Conservation (phyloP, 1,284 basidiomycete species). For the Apiotrichum domesticum region DNA sequence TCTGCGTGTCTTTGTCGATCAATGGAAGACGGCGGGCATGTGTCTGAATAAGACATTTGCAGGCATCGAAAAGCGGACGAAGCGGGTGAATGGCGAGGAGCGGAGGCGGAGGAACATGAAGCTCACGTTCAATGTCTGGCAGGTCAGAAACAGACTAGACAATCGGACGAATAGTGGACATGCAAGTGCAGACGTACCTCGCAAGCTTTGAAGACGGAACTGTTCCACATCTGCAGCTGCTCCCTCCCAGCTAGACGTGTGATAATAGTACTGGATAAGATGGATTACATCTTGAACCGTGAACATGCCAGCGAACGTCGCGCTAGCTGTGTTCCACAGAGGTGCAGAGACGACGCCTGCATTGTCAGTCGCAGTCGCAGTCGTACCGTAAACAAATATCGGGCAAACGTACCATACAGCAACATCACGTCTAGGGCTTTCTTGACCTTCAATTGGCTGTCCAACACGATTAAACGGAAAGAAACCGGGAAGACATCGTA, state of each 20-base stretch:
- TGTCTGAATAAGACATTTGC: slow-evolving; percentile 84
- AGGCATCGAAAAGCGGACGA: slow-evolving; percentile 82
- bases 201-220: slow-evolving; percentile 79
- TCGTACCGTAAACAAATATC: no score
- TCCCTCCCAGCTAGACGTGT: slow-evolving; percentile 73
- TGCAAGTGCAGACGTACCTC: slow-evolving; percentile 55
- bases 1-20: slow-evolving; percentile 88
- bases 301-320: slow-evolving; percentile 86
- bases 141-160: slow-evolving; percentile 2
- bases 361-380: neutral
- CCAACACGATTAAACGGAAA: slow-evolving; percentile 92
- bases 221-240: slow-evolving; percentile 88
- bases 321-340: slow-evolving; percentile 91
- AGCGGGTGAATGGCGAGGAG: slow-evolving; percentile 83
- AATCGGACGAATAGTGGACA: slow-evolving; percentile 1
- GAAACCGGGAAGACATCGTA: slow-evolving; percentile 96
- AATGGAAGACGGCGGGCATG: slow-evolving; percentile 91
- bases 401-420: slow-evolving; percentile 61
- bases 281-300: slow-evolving; percentile 94
- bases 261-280: slow-evolving; percentile 93
- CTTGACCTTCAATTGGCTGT: slow-evolving; percentile 88
- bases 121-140: slow-evolving; percentile 84
- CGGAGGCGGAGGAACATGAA: slow-evolving; percentile 88
- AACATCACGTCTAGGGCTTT: slow-evolving; percentile 85
- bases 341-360: slow-evolving; percentile 95